phyloP scores from a whole-genome alignment of 352 stramenopile genomes.

The Globisporangium paroecandrum region DNA sequence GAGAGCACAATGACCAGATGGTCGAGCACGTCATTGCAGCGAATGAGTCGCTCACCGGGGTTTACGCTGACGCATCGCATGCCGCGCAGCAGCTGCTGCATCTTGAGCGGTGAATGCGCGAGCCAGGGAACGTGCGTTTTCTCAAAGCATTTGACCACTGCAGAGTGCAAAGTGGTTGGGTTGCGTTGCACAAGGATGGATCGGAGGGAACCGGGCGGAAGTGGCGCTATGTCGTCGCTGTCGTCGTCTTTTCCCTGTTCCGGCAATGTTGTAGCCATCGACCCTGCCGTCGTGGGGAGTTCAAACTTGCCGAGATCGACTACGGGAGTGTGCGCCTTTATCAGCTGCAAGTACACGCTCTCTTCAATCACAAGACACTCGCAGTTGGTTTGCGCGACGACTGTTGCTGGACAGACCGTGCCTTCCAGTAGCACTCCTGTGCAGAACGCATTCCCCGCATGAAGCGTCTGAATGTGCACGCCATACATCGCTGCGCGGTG shows the following conservation, averaged over 20 bases:
- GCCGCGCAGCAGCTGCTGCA: slow-evolving; percentile 33
- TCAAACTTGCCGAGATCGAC: slow-evolving; percentile 27
- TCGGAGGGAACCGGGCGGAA: slow-evolving; percentile 3
- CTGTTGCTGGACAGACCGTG: slow-evolving; percentile 39
- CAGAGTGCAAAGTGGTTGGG: slow-evolving; percentile 13
- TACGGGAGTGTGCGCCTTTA: slow-evolving; percentile 32
- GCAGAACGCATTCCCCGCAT: slow-evolving; percentile 49
- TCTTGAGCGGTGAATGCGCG: slow-evolving; percentile 25
- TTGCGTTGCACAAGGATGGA: slow-evolving; percentile 12
- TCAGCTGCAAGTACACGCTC: slow-evolving; percentile 29
- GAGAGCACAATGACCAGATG: slow-evolving; percentile 49
- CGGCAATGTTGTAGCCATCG: neutral
- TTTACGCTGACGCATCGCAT: slow-evolving; percentile 28
- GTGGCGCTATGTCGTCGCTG: neutral
- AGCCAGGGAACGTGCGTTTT: slow-evolving; percentile 29
- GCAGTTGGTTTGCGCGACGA: slow-evolving; percentile 55
- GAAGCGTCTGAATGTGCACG: slow-evolving; percentile 56
- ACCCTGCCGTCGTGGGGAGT: neutral
- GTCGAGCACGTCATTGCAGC: slow-evolving; percentile 34
- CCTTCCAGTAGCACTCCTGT: slow-evolving; percentile 38
- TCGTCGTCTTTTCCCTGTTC: neutral
- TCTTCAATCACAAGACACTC: slow-evolving; percentile 52
- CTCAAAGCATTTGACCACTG: slow-evolving; percentile 31
- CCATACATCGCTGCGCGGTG: slow-evolving; percentile 46
- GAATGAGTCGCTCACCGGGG: slow-evolving; percentile 41